Conservation (phyloP, 208 protist species). For the Crithidia bombi region DNA sequence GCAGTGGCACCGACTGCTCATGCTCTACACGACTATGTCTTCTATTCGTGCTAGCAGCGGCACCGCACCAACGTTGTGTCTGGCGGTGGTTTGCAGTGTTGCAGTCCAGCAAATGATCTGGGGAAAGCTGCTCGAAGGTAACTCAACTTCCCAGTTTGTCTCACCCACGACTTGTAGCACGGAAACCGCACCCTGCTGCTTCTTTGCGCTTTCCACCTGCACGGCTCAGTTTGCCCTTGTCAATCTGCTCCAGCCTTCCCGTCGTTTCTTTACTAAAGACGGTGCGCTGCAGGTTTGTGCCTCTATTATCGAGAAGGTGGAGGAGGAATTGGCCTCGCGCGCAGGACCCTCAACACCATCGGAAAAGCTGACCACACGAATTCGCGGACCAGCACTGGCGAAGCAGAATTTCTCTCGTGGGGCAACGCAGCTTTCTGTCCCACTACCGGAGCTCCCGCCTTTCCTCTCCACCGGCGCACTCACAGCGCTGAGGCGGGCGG, state of each 20-base stretch:
- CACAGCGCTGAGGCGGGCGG: conserved; percentile 1
- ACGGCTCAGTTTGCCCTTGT: conserved; percentile 29
- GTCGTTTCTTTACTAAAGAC: conserved; percentile 19
- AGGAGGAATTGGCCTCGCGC: conserved; percentile 11
- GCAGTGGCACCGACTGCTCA: conserved; percentile 22
- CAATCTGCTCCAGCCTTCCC: conserved; percentile 32
- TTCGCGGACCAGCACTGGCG: conserved; percentile 30
- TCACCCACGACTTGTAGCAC: not conserved
- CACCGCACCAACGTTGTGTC: conserved; percentile 11
- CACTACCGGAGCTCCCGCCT: conserved; percentile 24
- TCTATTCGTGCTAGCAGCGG: not conserved
- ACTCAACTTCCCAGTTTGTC: not conserved
- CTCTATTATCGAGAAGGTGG: conserved; percentile 13
- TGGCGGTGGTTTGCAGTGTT: conserved; percentile 31
- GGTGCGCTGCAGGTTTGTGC: conserved; percentile 25
- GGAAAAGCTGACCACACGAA: conserved; percentile 18
- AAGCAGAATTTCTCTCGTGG: conserved; percentile 9
- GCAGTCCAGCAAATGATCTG: conserved; percentile 32
- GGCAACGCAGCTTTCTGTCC: not conserved
- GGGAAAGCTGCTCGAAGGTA: not conserved
- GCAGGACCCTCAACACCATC: not conserved
- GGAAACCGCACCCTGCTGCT: conserved; percentile 25
- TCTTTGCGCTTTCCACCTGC: conserved; percentile 14
- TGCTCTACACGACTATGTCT: conserved; percentile 17
- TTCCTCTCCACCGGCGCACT: conserved; percentile 19